Percentiles rank a stretch among this genome's conserved stretches.
These are phyloP conservation scores for Trichoderma aggressivum DNA, from an alignment of 2,329 filamentous ascomycete genomes.

Conservation along the genomic window DNA sequence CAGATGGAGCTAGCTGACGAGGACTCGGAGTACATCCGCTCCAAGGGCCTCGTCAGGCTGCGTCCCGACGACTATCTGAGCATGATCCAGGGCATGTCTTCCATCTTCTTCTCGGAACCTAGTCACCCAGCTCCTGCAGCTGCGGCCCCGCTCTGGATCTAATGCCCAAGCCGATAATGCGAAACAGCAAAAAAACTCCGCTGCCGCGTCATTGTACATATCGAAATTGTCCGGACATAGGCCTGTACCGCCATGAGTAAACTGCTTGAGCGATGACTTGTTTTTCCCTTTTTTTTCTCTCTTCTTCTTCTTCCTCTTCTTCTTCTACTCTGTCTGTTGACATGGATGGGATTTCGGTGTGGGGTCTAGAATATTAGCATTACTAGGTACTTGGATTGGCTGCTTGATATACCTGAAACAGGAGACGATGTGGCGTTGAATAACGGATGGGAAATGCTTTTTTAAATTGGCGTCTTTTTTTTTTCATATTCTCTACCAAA, in stretches of 20 bases:
- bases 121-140: slow-evolving; percentile 32
- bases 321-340: not conserved
- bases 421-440: slow-evolving; percentile 14
- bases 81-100: slow-evolving; percentile 70
- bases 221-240: slow-evolving; percentile 1
- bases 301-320: not conserved
- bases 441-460: slow-evolving; percentile 4
- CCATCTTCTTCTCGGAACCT: slow-evolving; percentile 53
- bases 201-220: slow-evolving; percentile 4
- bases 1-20: slow-evolving; percentile 63
- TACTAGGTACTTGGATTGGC: slow-evolving; percentile 15
- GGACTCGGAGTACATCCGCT: slow-evolving; percentile 60
- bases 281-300: not conserved
- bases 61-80: slow-evolving; percentile 77
- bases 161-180: slow-evolving; percentile 6
- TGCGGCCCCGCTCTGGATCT: slow-evolving; percentile 50
- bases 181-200: not conserved
- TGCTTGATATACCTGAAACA: slow-evolving; percentile 16
- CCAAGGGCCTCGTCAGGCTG: slow-evolving; percentile 69
- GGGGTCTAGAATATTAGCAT: slow-evolving; percentile 8
- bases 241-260: not conserved
- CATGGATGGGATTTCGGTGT: slow-evolving; percentile 6
- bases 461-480: slow-evolving; percentile 14
- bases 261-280: not conserved
- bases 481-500: slow-evolving; percentile 18